Evolutionary conservation across 2,329 filamentous ascomycete genomes (phyloP), one percentile per base, ranked within the genome.

Genomic region (Cladosporium sp.): DNA sequence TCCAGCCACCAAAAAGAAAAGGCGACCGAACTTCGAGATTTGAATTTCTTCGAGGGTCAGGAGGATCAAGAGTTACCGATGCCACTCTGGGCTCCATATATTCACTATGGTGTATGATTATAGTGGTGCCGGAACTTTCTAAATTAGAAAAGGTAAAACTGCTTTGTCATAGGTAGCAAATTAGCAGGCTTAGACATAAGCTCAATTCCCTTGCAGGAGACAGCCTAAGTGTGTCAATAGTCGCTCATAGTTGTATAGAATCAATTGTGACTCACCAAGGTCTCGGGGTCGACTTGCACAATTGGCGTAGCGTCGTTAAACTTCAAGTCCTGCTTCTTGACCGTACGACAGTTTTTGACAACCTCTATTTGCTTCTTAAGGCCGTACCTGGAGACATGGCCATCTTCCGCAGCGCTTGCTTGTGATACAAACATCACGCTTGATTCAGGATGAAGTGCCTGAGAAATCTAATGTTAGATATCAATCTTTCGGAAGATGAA

Each of bases 281-380:
- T 42, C 8, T 42, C 39, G 4, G 39, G 39, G 12, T 42, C 39
- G 39, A 97, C 91, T 64, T 78, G 84, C 89, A 96, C 96, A 74
- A 80, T 83, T 8, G 92, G 92, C 83, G 84, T 90, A 57, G 75
- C 75, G 68, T 91, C 84, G 71, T 97, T 97, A 73, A 85, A 91
- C 69, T 90, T 91, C 91, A 97, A 96, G 72, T 96, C 89, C 65
- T 75, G 79, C 80, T 97, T 97, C 39, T 86, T 79, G 45, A 96
- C 81, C 34, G 73, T 82, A 58, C 91, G 80, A 71, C 91, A 96
- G 58, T 83, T 82, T 67, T 80, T 85, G 45, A 96, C 90, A 3
- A 89, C 77, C 74, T 92, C 89, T 62, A 96, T 77, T 45, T 90
- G 84, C 73, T 91, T 94, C 65, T 80, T 82, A 59, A 96, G 77